These are phyloP conservation scores for Yamadazyma taylorii DNA, from an alignment of 1,139 yeast genomes.

Conservation along the genomic window DNA sequence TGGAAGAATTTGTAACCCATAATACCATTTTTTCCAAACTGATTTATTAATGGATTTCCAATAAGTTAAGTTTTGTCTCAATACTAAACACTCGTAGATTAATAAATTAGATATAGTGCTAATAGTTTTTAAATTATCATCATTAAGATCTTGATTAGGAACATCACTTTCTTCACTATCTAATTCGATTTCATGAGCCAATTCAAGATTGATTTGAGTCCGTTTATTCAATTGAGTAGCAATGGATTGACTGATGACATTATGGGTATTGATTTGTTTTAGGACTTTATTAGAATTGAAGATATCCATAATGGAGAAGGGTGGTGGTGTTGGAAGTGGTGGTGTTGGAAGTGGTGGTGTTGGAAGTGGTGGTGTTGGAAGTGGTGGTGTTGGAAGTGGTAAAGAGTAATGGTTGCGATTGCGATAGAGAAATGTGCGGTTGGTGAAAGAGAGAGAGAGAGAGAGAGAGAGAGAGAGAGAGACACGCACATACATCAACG, in stretches of 20 bases:
- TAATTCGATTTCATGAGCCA: constrained; percentile 4
- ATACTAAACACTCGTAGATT: constrained; percentile 35
- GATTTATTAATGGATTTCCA: constrained; percentile 36
- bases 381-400: constrained; percentile 13
- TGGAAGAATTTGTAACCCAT: constrained; percentile 39
- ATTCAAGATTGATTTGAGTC: constrained; percentile 4
- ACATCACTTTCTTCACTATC: constrained; percentile 2
- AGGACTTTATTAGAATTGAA: constrained; percentile 18
- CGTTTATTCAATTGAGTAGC: not conserved
- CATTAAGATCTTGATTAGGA: constrained; percentile 3
- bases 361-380: constrained; percentile 8
- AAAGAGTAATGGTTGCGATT: constrained; percentile 1
- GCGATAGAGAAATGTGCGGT: too few species aligned
- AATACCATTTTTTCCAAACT: constrained; percentile 26
- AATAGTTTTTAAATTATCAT: constrained; percentile 27
- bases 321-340: too few species aligned
- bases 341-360: constrained; percentile 8
- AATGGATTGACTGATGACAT: constrained; percentile 9
- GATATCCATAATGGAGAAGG: constrained; percentile 10
- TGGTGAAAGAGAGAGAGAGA: too few species aligned
- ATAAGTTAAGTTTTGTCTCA: constrained; percentile 36
- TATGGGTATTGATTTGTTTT: constrained; percentile 14
- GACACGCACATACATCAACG: too few species aligned
- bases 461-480: too few species aligned
- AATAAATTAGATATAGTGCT: constrained; percentile 34